A percentile compares a stretch with the other conserved stretches of the same genome.
Conservation (phyloP, 73 alveolate genomes). For the Paramecium sonneborni region DNA sequence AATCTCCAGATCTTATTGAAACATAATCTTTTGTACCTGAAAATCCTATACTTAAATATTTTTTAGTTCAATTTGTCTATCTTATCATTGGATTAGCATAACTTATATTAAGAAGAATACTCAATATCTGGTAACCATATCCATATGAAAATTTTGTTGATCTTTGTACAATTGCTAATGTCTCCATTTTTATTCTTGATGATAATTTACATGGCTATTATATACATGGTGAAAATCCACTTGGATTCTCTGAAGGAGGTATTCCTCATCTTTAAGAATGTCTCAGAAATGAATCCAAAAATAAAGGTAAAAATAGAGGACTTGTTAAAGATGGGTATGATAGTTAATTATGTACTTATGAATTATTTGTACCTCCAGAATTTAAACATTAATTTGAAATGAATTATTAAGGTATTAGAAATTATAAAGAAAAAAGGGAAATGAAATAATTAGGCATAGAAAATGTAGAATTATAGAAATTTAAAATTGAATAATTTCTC, state of each 20-base stretch:
- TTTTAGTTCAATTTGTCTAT: conserved; percentile 77
- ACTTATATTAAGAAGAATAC: conserved; percentile 72
- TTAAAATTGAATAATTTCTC: conserved; percentile 74
- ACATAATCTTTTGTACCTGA: conserved; percentile 69
- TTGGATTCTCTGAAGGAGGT: conserved; percentile 89
- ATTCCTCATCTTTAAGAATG: conserved; percentile 77
- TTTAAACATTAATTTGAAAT: conserved; percentile 78
- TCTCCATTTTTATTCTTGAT: conserved; percentile 91
- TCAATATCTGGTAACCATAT: conserved; percentile 83
- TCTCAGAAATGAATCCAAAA: conserved; percentile 87
- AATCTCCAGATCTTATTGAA: conserved; percentile 68
- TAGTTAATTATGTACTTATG: conserved; percentile 88
- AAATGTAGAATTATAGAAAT: conserved; percentile 69
- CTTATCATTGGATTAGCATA: conserved; percentile 80
- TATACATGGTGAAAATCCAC: conserved; percentile 96
- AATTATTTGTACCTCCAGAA: conserved; percentile 81
- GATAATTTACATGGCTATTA: conserved; percentile 95
- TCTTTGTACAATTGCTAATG: conserved; percentile 93
- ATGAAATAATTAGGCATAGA: conserved; percentile 66
- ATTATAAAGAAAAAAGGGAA: conserved; percentile 66
- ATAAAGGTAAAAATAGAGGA: conserved; percentile 85
- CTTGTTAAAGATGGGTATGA: conserved; percentile 74
- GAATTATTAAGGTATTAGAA: conserved; percentile 64
- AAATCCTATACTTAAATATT: conserved; percentile 79
- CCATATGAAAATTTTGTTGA: conserved; percentile 88